Conservation (phyloP, 2,329 filamentous ascomycete genomes). For the Talaromyces funiculosus region DNA sequence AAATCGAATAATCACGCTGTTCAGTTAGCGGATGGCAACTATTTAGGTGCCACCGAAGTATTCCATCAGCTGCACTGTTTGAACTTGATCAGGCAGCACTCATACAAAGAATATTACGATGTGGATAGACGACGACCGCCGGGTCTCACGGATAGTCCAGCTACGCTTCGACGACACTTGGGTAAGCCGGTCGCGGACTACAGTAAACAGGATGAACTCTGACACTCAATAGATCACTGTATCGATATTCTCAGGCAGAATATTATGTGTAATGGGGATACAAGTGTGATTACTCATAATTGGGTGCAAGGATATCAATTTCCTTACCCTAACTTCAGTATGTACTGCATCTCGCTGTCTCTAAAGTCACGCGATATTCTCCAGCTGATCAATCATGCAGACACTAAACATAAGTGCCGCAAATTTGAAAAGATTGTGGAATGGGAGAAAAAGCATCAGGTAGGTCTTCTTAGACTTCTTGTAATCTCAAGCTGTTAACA, state of each 20-base stretch:
- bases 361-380: no score
- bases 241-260: background rate
- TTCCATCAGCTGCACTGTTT: conserved; percentile 4
- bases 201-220: no score
- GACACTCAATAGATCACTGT: background rate
- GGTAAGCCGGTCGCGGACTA: background rate
- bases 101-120: background rate
- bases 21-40: background rate
- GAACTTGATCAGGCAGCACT: background rate
- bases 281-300: background rate
- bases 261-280: conserved; percentile 1
- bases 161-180: background rate
- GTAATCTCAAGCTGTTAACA: no score
- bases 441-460: no score
- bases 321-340: background rate
- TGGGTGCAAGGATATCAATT: no score
- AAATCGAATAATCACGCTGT: background rate
- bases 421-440: no score
- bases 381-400: no score
- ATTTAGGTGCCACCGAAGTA: background rate
- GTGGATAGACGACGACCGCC: no score
- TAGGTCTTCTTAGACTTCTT: no score
- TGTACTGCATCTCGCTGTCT: no score
- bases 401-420: no score
- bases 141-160: no score